Evolutionary conservation across 2,329 filamentous ascomycete species (phyloP).

Genomic region (Exserohilum turcica): DNA sequence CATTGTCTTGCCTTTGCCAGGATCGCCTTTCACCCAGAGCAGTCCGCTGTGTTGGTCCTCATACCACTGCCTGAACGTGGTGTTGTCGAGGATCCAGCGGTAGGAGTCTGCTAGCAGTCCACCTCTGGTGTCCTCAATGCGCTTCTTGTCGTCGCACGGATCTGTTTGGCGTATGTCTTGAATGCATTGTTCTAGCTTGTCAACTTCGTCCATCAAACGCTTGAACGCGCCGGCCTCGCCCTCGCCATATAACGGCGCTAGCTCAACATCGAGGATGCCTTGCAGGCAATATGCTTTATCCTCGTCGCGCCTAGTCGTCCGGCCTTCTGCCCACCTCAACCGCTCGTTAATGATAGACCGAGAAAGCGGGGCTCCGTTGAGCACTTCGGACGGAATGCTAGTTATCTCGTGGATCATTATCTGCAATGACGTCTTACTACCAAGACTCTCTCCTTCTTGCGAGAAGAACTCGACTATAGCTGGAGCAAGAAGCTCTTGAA

Average conservation of each 20-base stretch:
- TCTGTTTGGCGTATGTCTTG: conserved; percentile 10
- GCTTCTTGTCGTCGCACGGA: conserved; percentile 9
- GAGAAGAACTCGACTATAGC: background rate
- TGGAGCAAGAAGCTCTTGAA: background rate
- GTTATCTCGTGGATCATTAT: background rate
- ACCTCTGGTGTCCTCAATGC: background rate
- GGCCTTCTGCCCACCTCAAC: background rate
- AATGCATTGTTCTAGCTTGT: conserved; percentile 12
- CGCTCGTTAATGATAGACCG: conserved; percentile 11
- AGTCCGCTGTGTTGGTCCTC: background rate
- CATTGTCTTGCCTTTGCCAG: background rate
- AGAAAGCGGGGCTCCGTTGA: background rate
- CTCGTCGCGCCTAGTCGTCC: conserved; percentile 2
- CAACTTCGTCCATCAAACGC: conserved; percentile 18
- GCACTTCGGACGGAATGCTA: background rate
- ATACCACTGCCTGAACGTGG: conserved; percentile 5
- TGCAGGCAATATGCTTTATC: conserved; percentile 5
- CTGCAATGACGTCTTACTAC: background rate
- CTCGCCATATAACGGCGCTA: conserved; percentile 5
- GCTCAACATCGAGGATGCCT: conserved; percentile 12
- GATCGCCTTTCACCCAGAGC: background rate
- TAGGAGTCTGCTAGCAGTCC: conserved; percentile 5
- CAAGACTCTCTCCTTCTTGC: background rate
- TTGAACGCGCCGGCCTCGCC: conserved; percentile 10
- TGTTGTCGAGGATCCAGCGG: conserved; percentile 10